Evolutionary conservation across 2,329 filamentous ascomycete genomes (phyloP), one percentile per base, ranked within the genome.

Genomic region (Sodiomyces alkalinus): DNA sequence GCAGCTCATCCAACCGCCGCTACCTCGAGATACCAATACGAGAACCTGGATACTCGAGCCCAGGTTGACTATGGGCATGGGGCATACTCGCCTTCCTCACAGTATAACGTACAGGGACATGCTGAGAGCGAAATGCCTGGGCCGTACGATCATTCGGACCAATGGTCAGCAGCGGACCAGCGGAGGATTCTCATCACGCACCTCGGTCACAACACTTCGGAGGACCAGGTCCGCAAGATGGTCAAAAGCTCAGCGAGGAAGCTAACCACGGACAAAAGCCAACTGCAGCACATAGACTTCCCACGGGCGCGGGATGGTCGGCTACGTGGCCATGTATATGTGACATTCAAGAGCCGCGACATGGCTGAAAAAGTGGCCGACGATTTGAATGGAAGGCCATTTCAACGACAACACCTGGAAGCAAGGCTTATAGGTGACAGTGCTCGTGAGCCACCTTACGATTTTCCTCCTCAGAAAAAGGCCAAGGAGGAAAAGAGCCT

Each of bases 281-380:
- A 35, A 11, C 33, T 35, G 7, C 30, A 33, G 17, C 18, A 24
- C 8, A 28, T 35, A n/a, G 33, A 32, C 5, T 17, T 35, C n/a
- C 30, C 30, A 7, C 30, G 33, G 6, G 30, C 21, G 10, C 18
- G 12, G 5, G 17, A 31, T 20, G 28, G 23, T 14, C 33, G 31
- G 10, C 22, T 21, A 8, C 28, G 22, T 20, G 33, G 33, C 6
- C 19, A 27, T 9, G 30, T 30, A 6, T 35, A 32, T 24, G 33
- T 25, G 6, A 28, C 27, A 8, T 35, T 35, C 20, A 28, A 26
- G 12, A 28, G 24, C 5, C 19, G 21, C 21, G 22, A 18, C 14
- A 22, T 22, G 14, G 33, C 33, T 4, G 11, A 19, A 6, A 21
- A 25, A 12, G 25, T 28, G 7, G 19, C 23, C 9, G 25, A 35